Conservation (phyloP, 176 grass and related monocot species). For the Carex myosuroides region DNA sequence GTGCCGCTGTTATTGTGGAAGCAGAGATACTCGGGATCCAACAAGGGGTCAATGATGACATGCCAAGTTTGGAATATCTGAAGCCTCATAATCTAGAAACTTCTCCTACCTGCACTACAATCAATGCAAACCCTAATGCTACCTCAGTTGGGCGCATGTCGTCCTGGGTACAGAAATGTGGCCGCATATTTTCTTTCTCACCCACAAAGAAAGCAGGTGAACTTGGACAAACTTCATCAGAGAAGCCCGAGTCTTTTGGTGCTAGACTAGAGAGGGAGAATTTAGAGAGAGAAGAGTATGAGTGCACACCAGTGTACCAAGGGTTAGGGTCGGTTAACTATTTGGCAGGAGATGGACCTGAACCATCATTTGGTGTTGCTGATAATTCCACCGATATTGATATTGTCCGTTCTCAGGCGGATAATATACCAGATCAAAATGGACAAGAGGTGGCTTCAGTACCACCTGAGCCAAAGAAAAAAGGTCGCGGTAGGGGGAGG, state of each 20-base stretch:
- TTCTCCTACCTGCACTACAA: slow-evolving; percentile 24
- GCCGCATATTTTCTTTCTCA: slow-evolving; percentile 66
- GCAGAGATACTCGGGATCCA: slow-evolving; percentile 45
- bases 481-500: slow-evolving; percentile 28
- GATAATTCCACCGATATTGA: slow-evolving; percentile 63
- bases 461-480: slow-evolving; percentile 26
- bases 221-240: slow-evolving; percentile 32
- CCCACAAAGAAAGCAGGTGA: slow-evolving; percentile 42
- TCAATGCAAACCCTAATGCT: slow-evolving; percentile 25
- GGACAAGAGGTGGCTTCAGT: slow-evolving; percentile 41
- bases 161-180: slow-evolving; percentile 67
- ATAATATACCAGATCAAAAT: slow-evolving; percentile 30
- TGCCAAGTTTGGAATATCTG: slow-evolving; percentile 49
- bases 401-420: slow-evolving; percentile 24
- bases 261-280: slow-evolving; percentile 57
- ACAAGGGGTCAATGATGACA: slow-evolving; percentile 30
- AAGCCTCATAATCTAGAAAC: slow-evolving; percentile 22
- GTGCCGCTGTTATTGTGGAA: slow-evolving; percentile 44
- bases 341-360: slow-evolving; percentile 37
- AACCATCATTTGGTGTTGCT: slow-evolving; percentile 63
- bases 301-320: slow-evolving; percentile 62
- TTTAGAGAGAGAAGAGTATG: slow-evolving; percentile 46
- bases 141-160: slow-evolving; percentile 54
- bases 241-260: slow-evolving; percentile 40
- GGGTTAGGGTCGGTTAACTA: slow-evolving; percentile 24